These are phyloP conservation scores for Magnaporthiopsis incrustans DNA, from an alignment of 2,329 filamentous ascomycete species.

Conservation along the genomic window DNA sequence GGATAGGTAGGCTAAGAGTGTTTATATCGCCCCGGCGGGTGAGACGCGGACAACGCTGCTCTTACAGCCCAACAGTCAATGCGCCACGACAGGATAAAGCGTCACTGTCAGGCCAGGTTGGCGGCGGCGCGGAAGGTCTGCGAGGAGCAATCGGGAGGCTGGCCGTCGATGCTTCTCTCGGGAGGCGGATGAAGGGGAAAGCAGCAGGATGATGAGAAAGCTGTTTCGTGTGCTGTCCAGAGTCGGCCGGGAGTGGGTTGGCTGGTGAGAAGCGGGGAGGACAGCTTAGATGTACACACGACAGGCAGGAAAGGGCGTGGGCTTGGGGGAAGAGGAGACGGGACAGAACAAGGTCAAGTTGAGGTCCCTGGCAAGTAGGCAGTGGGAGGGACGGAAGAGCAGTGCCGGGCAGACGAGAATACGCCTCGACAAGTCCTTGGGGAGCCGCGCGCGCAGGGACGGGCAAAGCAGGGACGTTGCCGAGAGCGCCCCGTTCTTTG, in stretches of 20 bases:
- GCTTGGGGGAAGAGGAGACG: background rate
- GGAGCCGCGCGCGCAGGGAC: background rate
- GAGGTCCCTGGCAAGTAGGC: too few relatives aligned
- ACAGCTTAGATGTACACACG: background rate
- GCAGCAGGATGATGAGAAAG: background rate
- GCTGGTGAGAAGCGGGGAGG: background rate
- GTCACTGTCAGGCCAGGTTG: background rate
- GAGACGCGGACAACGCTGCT: background rate
- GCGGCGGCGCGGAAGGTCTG: background rate
- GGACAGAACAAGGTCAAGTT: background rate
- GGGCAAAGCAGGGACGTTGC: background rate
- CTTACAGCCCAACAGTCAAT: too few relatives aligned
- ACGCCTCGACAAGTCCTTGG: background rate
- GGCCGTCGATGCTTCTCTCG: background rate
- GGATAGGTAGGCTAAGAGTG: background rate
- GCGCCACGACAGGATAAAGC: background rate
- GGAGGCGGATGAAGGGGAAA: background rate
- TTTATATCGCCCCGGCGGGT: background rate
- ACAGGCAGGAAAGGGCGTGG: background rate
- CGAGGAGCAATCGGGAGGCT: background rate
- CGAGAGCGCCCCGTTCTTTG: background rate
- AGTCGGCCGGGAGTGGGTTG: background rate
- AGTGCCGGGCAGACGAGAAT: background rate
- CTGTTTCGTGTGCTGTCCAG: background rate
- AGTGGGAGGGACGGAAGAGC: background rate